Conservation (phyloP, 768 basidiomycete species). For the Rhizopogon vinicolor region DNA sequence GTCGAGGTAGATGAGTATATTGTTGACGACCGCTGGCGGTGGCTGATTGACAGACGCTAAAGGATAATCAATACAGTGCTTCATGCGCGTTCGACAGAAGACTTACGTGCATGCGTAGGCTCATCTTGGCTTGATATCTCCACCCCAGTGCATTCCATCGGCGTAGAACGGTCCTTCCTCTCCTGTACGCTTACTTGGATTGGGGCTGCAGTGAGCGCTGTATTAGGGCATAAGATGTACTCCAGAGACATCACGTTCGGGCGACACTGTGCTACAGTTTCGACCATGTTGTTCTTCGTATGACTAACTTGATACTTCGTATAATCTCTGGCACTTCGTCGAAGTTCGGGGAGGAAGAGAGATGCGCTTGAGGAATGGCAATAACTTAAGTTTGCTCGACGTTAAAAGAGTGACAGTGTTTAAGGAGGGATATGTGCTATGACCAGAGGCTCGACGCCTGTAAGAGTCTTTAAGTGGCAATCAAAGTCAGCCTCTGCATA, state of each 20-base stretch:
- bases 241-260: constrained; percentile 4
- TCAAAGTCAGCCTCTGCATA: not conserved
- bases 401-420: not conserved
- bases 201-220: no score
- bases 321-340: not conserved
- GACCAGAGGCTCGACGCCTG: no score
- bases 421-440: not conserved
- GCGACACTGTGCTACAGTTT: not conserved
- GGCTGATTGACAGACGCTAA: not conserved
- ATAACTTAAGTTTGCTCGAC: not conserved
- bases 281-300: not conserved
- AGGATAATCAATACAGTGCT: not conserved
- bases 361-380: not conserved
- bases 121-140: not conserved
- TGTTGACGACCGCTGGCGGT: not conserved
- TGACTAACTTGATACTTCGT: not conserved
- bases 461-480: not conserved
- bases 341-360: not conserved
- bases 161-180: not conserved
- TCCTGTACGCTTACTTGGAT: not conserved
- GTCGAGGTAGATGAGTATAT: not conserved
- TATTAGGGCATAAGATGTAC: not conserved
- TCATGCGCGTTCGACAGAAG: not conserved
- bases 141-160: not conserved
- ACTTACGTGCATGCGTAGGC: not conserved